Evolutionary conservation across 2,329 filamentous ascomycete genomes (phyloP).

Genomic region (Metarhizium album): DNA sequence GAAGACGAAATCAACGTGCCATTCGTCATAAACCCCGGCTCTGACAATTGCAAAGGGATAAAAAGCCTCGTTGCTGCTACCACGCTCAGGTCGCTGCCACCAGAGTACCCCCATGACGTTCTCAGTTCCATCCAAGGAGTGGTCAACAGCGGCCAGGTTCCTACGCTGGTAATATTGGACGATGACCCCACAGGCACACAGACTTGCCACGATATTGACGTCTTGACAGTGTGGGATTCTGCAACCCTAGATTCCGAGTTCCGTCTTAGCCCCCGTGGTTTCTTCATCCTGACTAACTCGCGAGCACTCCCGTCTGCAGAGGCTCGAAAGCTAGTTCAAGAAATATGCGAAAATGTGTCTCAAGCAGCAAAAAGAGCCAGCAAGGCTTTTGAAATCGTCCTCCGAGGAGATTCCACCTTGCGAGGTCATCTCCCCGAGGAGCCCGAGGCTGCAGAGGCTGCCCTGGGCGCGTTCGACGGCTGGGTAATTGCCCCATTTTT

Average conservation of each 20-base stretch:
- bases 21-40: too few species aligned
- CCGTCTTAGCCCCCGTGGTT: constrained; percentile 27
- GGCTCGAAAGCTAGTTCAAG: constrained; percentile 32
- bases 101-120: constrained; percentile 13
- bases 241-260: constrained; percentile 34
- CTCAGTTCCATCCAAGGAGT: constrained; percentile 11
- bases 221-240: constrained; percentile 42
- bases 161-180: constrained; percentile 33
- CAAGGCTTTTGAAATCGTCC: constrained; percentile 39
- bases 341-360: constrained; percentile 38
- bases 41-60: background rate
- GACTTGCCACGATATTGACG: constrained; percentile 45
- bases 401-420: constrained; percentile 44
- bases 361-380: constrained; percentile 28
- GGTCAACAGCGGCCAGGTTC: constrained; percentile 13
- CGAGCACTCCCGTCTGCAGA: constrained; percentile 38
- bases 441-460: constrained; percentile 37
- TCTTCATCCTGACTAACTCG: constrained; percentile 51
- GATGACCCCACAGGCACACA: constrained; percentile 51
- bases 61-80: constrained; percentile 11
- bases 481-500: constrained; percentile 48
- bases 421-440: constrained; percentile 45
- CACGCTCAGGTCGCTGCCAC: constrained; percentile 14
- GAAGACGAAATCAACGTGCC: too few species aligned
- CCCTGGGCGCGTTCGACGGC: constrained; percentile 36